Evolutionary conservation across 2,329 filamentous ascomycete genomes (phyloP).

Genomic region (Cladosporium sp.): DNA sequence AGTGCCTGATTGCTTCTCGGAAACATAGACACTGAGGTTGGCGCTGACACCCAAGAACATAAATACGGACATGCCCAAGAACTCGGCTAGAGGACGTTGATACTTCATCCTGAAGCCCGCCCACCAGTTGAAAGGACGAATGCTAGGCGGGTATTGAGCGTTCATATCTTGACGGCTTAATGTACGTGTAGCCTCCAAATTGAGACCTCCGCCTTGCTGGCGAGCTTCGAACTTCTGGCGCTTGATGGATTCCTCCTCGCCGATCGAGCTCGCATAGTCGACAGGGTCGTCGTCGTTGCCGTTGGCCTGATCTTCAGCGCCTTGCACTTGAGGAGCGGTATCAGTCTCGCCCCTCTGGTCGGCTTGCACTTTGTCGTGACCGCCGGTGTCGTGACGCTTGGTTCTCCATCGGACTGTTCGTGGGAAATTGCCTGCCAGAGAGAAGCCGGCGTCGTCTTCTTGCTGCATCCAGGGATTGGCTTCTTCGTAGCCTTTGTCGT

Average conservation of each 20-base stretch:
- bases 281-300: constrained; percentile 7
- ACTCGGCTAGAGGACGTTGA: constrained; percentile 65
- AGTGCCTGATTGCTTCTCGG: constrained; percentile 31
- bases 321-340: constrained; percentile 29
- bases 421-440: constrained; percentile 32
- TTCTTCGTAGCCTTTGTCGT: constrained; percentile 31
- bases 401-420: constrained; percentile 29
- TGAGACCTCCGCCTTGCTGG: constrained; percentile 12
- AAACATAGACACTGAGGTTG: constrained; percentile 45
- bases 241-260: constrained; percentile 13
- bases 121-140: constrained; percentile 50
- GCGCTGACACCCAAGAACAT: constrained; percentile 30
- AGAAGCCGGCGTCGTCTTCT: constrained; percentile 29
- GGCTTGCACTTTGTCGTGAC: constrained; percentile 22
- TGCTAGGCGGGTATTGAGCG: not conserved
- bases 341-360: constrained; percentile 31
- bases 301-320: not conserved
- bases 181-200: constrained; percentile 5
- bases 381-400: constrained; percentile 20
- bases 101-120: constrained; percentile 53
- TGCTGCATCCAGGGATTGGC: constrained; percentile 32
- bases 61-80: constrained; percentile 49
- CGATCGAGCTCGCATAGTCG: constrained; percentile 7
- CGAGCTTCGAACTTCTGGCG: constrained; percentile 6
- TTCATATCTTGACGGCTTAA: not conserved